A percentile compares a stretch with the other conserved stretches of the same genome.
Evolutionary conservation across 768 basidiomycete genomes (phyloP).

Genomic region (Serendipita indica): DNA sequence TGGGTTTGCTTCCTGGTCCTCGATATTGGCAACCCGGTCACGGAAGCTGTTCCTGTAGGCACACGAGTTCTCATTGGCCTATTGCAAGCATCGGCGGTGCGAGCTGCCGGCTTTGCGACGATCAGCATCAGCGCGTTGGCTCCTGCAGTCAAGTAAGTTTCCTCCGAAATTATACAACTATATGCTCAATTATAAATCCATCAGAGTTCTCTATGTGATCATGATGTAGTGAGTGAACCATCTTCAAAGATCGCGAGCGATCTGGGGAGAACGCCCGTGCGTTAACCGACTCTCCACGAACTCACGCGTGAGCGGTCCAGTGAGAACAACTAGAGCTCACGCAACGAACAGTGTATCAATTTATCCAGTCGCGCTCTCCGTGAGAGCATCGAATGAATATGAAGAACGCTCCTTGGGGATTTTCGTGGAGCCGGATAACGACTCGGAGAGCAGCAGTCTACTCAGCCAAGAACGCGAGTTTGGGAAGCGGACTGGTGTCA

Average conservation of each 20-base stretch:
- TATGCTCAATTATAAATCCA: conserved; percentile 11
- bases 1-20: conserved; percentile 83
- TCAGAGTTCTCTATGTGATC: conserved; percentile 71
- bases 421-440: conserved; percentile 38
- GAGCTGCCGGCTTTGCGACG: conserved; percentile 77
- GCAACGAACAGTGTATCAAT: too few relatives aligned
- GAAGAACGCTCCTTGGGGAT: conserved; percentile 86
- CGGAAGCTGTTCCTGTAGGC: conserved; percentile 54
- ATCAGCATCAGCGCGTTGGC: conserved; percentile 60
- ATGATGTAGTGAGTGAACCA: conserved; percentile 96
- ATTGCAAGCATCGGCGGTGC: conserved; percentile 50
- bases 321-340: too few relatives aligned
- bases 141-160: conserved; percentile 71
- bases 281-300: too few relatives aligned
- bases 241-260: too few relatives aligned
- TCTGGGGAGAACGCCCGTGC: too few relatives aligned
- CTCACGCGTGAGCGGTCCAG: too few relatives aligned
- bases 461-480: conserved; percentile 11
- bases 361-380: conserved; percentile 32
- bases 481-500: neutral
- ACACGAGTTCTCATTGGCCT: conserved; percentile 58
- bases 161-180: neutral
- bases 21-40: conserved; percentile 63
- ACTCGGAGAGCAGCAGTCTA: conserved; percentile 16
- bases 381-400: conserved; percentile 81